Percentiles rank a stretch among this genome's conserved stretches.
Evolutionary conservation across 1,284 basidiomycete genomes (phyloP).

Genomic region (Ustilago crameri): DNA sequence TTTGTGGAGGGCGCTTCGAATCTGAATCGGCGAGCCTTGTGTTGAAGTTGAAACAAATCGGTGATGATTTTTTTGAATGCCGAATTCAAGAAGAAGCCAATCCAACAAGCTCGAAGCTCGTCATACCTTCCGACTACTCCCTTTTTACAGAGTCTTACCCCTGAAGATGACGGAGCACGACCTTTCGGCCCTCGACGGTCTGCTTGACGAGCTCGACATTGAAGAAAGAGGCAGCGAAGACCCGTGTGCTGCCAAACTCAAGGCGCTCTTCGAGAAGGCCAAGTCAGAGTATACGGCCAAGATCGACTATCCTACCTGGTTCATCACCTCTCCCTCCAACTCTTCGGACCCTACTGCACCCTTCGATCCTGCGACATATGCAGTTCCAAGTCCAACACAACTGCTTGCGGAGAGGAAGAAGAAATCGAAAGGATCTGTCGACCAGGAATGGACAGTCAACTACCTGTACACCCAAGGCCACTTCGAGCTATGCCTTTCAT

Average conservation of each 20-base stretch:
- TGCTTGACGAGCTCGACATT: slow-evolving; percentile 42
- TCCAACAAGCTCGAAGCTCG: neutral
- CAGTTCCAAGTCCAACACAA: slow-evolving; percentile 10
- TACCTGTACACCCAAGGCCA: slow-evolving; percentile 32
- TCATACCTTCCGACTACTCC: too few relatives aligned
- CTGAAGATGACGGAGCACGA: slow-evolving; percentile 33
- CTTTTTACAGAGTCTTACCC: neutral
- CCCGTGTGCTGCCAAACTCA: slow-evolving; percentile 34
- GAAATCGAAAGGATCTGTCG: slow-evolving; percentile 18
- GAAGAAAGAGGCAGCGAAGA: slow-evolving; percentile 22
- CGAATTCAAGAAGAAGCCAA: neutral
- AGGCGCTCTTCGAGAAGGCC: slow-evolving; percentile 40
- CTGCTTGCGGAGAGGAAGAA: slow-evolving; percentile 13
- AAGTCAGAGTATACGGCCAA: slow-evolving; percentile 36
- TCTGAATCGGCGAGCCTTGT: too few relatives aligned
- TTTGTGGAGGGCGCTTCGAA: slow-evolving; percentile 16
- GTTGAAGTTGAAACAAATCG: slow-evolving; percentile 8
- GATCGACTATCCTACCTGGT: slow-evolving; percentile 34
- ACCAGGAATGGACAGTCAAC: slow-evolving; percentile 45
- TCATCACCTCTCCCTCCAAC: slow-evolving; percentile 7
- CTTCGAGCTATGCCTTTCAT: slow-evolving; percentile 34
- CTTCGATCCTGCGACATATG: slow-evolving; percentile 8
- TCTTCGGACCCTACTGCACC: neutral
- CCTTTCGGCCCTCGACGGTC: slow-evolving; percentile 29
- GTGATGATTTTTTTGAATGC: slow-evolving; percentile 18